Conservation (phyloP, 441 rosid species). For the Brassica hybrid region DNA sequence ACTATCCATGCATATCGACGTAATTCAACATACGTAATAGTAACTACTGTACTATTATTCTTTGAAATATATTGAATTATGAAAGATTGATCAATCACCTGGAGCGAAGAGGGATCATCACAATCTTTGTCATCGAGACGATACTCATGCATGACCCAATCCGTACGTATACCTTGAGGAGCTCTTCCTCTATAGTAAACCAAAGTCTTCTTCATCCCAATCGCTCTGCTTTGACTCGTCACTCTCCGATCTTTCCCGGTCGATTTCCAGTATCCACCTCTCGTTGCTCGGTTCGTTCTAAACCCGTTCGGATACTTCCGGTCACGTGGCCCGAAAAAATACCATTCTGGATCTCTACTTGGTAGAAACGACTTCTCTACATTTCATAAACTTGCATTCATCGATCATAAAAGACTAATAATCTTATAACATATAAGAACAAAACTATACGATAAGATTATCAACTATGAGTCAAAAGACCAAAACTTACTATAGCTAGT, state of each 20-base stretch:
- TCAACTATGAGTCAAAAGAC: background rate
- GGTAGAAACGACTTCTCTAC: conserved; percentile 88
- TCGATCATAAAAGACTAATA: background rate
- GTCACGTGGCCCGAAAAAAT: conserved; percentile 91
- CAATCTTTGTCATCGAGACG: conserved; percentile 85
- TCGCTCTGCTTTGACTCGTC: conserved; percentile 57
- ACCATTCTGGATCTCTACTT: conserved; percentile 96
- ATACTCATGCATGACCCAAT: conserved; percentile 98
- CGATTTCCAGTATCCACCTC: conserved; percentile 94
- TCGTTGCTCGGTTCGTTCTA: conserved; percentile 88
- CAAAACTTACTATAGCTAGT: background rate
- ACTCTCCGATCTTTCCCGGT: conserved; percentile 90
- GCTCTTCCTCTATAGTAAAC: conserved; percentile 91
- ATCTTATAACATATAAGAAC: background rate
- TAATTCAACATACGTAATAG: conserved; percentile 72
- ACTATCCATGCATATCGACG: too few relatives aligned
- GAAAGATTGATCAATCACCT: conserved; percentile 51
- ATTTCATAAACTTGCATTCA: background rate
- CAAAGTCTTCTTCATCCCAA: conserved; percentile 94
- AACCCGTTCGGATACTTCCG: conserved; percentile 91
- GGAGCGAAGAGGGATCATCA: conserved; percentile 76
- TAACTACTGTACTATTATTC: conserved; percentile 72
- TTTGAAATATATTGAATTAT: background rate
- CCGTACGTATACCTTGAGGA: conserved; percentile 86
- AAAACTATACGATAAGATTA: background rate